Conservation (phyloP, 352 stramenopile species). For the Globisporangium splendens region DNA sequence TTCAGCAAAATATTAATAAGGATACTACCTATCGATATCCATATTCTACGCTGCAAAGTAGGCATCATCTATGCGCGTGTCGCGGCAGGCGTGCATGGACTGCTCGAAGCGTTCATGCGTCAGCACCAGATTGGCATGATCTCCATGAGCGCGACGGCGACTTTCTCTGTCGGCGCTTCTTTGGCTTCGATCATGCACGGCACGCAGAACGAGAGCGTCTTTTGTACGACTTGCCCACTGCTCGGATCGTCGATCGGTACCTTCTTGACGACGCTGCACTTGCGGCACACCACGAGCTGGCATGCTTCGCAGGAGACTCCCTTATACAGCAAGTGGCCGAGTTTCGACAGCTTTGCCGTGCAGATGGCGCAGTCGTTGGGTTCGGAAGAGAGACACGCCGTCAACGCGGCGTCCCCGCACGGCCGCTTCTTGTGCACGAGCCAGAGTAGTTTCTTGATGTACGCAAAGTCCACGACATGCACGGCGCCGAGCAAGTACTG, state of each 20-base stretch:
- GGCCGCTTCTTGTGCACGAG: slow-evolving; percentile 2
- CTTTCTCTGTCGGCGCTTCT: slow-evolving; percentile 3
- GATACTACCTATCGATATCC: no score
- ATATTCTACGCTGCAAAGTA: no score
- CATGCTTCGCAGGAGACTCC: slow-evolving; percentile 5
- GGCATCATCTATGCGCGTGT: no score
- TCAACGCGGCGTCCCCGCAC: not conserved
- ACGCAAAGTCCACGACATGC: slow-evolving; percentile 8
- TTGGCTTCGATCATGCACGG: slow-evolving; percentile 14
- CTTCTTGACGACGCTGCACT: slow-evolving; percentile 16
- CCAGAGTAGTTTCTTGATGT: slow-evolving; percentile 10
- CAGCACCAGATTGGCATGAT: not conserved
- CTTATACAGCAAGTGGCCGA: not conserved
- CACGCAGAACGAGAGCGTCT: slow-evolving; percentile 10
- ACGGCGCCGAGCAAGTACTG: slow-evolving; percentile 1
- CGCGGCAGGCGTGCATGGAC: no score
- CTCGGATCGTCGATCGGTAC: slow-evolving; percentile 2
- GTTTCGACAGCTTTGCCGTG: not conserved
- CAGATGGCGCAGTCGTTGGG: slow-evolving; percentile 5
- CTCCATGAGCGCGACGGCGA: slow-evolving; percentile 1
- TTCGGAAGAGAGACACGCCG: not conserved
- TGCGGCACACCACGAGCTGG: slow-evolving; percentile 4
- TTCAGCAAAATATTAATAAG: no score
- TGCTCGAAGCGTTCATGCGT: not conserved
- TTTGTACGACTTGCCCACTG: slow-evolving; percentile 1